A percentile compares a stretch with the other conserved stretches of the same genome.
Evolutionary conservation across 768 basidiomycete genomes (phyloP).

Genomic region (Boletellus sp.): DNA sequence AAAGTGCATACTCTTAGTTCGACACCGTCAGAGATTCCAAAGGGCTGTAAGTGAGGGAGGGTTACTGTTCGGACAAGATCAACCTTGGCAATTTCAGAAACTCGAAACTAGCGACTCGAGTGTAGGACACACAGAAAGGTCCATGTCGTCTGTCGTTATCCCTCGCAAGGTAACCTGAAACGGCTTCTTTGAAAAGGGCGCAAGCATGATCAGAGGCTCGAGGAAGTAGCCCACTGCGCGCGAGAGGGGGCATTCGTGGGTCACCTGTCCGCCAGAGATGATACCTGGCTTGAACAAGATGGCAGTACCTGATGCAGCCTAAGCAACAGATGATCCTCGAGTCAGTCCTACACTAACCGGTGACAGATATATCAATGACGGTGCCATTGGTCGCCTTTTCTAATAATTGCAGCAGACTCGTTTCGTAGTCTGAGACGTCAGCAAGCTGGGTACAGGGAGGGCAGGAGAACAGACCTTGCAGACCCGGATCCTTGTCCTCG

Average conservation of each 20-base stretch:
- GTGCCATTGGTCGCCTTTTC: slow-evolving; percentile 95
- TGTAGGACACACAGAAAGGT: slow-evolving; percentile 68
- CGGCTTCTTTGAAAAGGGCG: slow-evolving; percentile 88
- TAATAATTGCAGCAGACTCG: slow-evolving; percentile 80
- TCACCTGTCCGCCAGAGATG: slow-evolving; percentile 74
- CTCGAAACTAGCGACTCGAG: slow-evolving; percentile 10
- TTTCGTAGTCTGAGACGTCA: slow-evolving; percentile 72
- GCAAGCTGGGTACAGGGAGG: background rate
- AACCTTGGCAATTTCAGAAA: slow-evolving; percentile 45
- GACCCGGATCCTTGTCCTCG: slow-evolving; percentile 91
- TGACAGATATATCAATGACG: slow-evolving; percentile 92
- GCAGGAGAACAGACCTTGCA: slow-evolving; percentile 58
- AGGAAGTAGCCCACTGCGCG: slow-evolving; percentile 93
- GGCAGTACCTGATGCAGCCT: slow-evolving; percentile 66
- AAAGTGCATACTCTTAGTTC: slow-evolving; percentile 77
- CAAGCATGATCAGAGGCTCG: slow-evolving; percentile 85
- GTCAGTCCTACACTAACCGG: slow-evolving; percentile 51
- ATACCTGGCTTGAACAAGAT: slow-evolving; percentile 91
- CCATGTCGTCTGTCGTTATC: slow-evolving; percentile 88
- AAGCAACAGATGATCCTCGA: background rate
- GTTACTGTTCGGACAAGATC: slow-evolving; percentile 89
- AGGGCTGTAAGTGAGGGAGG: slow-evolving; percentile 83
- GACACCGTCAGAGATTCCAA: slow-evolving; percentile 85
- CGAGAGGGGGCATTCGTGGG: slow-evolving; percentile 86
- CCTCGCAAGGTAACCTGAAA: slow-evolving; percentile 79